phyloP scores from a whole-genome alignment of 1,139 yeast species.

The Geotrichum carabidarum region DNA sequence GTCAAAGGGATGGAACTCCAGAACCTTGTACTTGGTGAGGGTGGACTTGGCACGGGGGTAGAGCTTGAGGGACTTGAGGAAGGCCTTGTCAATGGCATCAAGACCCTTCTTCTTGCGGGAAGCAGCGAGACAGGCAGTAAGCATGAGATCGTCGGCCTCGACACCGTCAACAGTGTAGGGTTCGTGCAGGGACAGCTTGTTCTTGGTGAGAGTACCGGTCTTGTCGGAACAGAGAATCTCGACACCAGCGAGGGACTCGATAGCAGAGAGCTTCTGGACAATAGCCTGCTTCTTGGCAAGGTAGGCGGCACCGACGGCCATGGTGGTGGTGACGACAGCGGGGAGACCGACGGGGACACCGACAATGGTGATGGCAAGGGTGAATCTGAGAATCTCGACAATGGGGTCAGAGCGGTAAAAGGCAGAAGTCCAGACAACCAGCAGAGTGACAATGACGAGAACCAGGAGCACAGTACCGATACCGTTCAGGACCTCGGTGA shows the following conservation, averaged over 20 bases:
- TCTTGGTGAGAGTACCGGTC: constrained; percentile 98
- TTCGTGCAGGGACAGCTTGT: constrained; percentile 92
- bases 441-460: constrained; percentile 79
- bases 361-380: constrained; percentile 91
- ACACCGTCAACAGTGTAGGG: constrained; percentile 99
- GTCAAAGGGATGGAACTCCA: constrained; percentile 67
- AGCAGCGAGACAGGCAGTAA: constrained; percentile 97
- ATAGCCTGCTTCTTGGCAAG: constrained; percentile 97
- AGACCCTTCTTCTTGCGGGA: constrained; percentile 98
- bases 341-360: constrained; percentile 99
- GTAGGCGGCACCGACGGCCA: constrained; percentile 99
- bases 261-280: constrained; percentile 96
- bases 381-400: constrained; percentile 85
- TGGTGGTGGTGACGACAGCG: constrained; percentile 98
- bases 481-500: constrained; percentile 96
- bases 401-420: constrained; percentile 91
- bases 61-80: constrained; percentile 72
- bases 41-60: constrained; percentile 57
- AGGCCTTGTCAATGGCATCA: constrained; percentile 84
- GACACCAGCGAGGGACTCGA: constrained; percentile 98
- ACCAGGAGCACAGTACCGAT: constrained; percentile 91
- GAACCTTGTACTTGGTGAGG: constrained; percentile 59
- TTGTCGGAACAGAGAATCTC: constrained; percentile 98
- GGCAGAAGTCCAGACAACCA: constrained; percentile 89
- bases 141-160: constrained; percentile 93